Evolutionary conservation across 148 eudicot genomes (phyloP), one percentile per base, ranked within the genome.

Genomic region (Salicornia ramosissima): DNA sequence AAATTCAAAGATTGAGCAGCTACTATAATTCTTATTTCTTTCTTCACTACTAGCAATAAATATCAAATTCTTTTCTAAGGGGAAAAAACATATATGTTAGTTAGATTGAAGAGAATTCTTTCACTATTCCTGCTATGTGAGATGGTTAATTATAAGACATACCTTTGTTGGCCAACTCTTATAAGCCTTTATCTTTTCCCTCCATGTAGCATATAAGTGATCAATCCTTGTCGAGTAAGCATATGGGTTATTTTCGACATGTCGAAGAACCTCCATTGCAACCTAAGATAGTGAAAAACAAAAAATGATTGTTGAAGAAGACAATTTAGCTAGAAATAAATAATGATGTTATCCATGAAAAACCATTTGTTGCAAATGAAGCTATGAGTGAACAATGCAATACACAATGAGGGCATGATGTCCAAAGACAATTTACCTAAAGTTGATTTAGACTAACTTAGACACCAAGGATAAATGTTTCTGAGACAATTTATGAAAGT

Each of bases 211-310:
- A 36, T 75, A 89, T 54, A 89, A 68, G 67, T 67, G 34, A 75
- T 68, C 75, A 29, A 83, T 74, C 73, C 62, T 81, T 54, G 69
- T 69, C 67, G 79, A 49, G 65, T 66, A 82, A 40, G 65, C 30
- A 65, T 62, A 45, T 3, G 64, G 69, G 67, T 60, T 68, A 50
- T 43, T 65, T 50, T 82, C 74, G 54, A 75, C 79, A 66, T 81
- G 82, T 70, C 69, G 75, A 42, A 84, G 78, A 72, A 91, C 74
- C 79, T 89, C 92, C 89, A 85, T 77, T 34, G 92, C 81, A 74
- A 76, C 87, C 97, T 91, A 72, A 51, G 53, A 64, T 40, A 57
- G 40, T 57, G 52, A 31, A 71, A 66, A 33, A 40, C 42, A 49
- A 22, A 21, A 7, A 55, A 61, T 31, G 3, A 13, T 66, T 11